phyloP scores from a whole-genome alignment of 371 early-diverging fungal species.

The Chytridium lagenaria region DNA sequence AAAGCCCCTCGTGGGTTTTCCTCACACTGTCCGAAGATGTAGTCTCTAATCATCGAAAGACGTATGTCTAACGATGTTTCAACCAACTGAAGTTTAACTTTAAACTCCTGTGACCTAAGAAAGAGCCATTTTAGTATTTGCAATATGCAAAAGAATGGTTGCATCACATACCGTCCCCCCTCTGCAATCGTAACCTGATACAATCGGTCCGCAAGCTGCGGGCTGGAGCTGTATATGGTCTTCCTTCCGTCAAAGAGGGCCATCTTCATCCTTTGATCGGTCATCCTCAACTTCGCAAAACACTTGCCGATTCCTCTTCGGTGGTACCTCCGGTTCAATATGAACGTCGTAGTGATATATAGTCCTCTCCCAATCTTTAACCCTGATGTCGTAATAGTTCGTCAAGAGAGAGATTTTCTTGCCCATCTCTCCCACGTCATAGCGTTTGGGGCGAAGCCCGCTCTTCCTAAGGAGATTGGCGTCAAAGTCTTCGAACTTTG shows the following conservation, averaged over 20 bases:
- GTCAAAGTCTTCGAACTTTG: neutral
- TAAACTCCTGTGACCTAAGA: conserved; percentile 20
- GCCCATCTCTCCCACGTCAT: conserved; percentile 25
- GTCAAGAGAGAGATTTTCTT: conserved; percentile 30
- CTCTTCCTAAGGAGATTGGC: neutral
- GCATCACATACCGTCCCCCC: conserved; percentile 25
- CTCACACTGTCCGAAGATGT: conserved; percentile 21
- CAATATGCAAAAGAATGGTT: neutral
- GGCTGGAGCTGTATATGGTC: conserved; percentile 32
- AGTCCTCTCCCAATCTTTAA: conserved; percentile 16
- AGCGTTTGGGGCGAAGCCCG: conserved; percentile 28
- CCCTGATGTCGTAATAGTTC: conserved; percentile 28
- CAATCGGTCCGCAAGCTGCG: conserved; percentile 30
- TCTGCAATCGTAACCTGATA: conserved; percentile 59
- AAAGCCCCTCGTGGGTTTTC: conserved; percentile 42
- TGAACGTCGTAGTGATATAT: conserved; percentile 37
- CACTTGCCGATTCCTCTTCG: conserved; percentile 36
- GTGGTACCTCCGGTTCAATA: conserved; percentile 32
- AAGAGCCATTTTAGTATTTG: neutral
- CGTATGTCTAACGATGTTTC: conserved; percentile 14
- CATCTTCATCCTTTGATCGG: conserved; percentile 25
- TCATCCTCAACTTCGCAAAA: conserved; percentile 31
- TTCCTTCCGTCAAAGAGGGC: conserved; percentile 46
- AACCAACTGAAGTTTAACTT: conserved; percentile 14
- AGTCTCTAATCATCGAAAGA: no score